Conservation (phyloP, 176 grass and related monocot species). For the Rhynchospora breviuscula region DNA sequence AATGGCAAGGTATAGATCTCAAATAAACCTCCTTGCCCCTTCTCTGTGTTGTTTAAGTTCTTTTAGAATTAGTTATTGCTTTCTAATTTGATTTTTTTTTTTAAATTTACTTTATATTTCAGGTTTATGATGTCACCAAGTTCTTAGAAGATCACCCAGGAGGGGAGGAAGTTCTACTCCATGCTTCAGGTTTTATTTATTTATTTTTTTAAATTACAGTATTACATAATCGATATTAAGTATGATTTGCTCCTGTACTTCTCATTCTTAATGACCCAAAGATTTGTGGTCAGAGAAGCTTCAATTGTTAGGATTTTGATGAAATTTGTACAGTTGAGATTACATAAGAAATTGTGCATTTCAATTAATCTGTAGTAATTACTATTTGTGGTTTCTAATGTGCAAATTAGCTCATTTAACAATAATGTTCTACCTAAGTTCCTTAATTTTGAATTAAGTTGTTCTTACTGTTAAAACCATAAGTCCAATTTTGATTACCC, state of each 20-base stretch:
- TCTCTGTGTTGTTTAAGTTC: neutral
- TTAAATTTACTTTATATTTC: conserved; percentile 1
- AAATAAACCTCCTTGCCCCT: neutral
- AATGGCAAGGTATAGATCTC: conserved; percentile 49
- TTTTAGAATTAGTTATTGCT: neutral
- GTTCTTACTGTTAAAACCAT: neutral
- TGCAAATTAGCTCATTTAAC: neutral
- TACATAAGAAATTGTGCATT: neutral
- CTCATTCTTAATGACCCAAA: neutral
- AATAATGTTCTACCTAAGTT: neutral
- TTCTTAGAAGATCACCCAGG: conserved; percentile 78
- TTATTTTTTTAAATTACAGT: too few relatives aligned
- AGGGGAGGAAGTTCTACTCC: conserved; percentile 66
- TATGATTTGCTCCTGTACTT: neutral
- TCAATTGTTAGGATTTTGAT: neutral
- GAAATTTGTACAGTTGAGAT: neutral
- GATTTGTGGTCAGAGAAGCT: neutral
- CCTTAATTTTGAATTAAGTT: neutral
- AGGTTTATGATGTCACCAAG: conserved; percentile 84
- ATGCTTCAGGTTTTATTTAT: conserved; percentile 61
- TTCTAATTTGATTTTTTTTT: neutral
- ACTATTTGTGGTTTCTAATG: neutral
- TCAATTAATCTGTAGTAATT: neutral
- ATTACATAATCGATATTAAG: too few relatives aligned
- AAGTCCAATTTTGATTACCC: neutral